Percentiles rank a stretch among this genome's conserved stretches.
Evolutionary conservation across 495 filamentous ascomycete species (phyloP).

Genomic region (Aspergillus panamensis): DNA sequence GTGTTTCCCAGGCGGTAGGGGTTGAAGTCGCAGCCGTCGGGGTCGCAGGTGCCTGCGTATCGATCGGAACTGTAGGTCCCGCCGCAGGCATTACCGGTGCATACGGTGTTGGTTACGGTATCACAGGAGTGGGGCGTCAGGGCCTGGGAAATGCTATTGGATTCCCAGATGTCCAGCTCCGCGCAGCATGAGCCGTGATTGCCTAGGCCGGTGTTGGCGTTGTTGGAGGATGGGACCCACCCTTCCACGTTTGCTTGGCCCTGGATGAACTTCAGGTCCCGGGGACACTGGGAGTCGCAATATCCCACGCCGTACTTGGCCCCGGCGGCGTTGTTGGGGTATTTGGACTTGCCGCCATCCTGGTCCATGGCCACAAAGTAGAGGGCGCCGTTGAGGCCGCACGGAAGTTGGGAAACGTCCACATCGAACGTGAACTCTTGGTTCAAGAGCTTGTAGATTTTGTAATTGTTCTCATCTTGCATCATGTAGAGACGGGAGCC

Average conservation of each 20-base stretch:
- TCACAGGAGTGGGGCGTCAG: constrained; percentile 64
- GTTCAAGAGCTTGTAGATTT: constrained; percentile 55
- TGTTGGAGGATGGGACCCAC: constrained; percentile 55
- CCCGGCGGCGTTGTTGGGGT: constrained; percentile 59
- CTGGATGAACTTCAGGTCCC: constrained; percentile 65
- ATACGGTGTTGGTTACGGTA: constrained; percentile 52
- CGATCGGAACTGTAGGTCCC: constrained; percentile 41
- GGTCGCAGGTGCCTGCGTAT: constrained; percentile 62
- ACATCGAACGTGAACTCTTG: constrained; percentile 68
- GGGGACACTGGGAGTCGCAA: constrained; percentile 70
- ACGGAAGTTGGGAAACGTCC: constrained; percentile 60
- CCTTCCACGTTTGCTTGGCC: constrained; percentile 60
- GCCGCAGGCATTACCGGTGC: constrained; percentile 55
- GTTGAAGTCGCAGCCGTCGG: constrained; percentile 80
- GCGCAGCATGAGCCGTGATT: constrained; percentile 64
- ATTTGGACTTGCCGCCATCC: constrained; percentile 53
- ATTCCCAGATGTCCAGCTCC: constrained; percentile 73
- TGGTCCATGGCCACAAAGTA: constrained; percentile 65
- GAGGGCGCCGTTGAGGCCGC: constrained; percentile 69
- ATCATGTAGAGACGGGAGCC: constrained; percentile 61
- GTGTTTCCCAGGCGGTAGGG: constrained; percentile 61
- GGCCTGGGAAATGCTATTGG: constrained; percentile 56
- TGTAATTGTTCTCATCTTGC: constrained; percentile 52
- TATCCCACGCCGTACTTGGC: constrained; percentile 71
- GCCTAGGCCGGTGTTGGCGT: constrained; percentile 58